Percentiles rank a stretch among this genome's conserved stretches.
Conservation (phyloP, 768 basidiomycete species). For the Hygrocybe coccinea region DNA sequence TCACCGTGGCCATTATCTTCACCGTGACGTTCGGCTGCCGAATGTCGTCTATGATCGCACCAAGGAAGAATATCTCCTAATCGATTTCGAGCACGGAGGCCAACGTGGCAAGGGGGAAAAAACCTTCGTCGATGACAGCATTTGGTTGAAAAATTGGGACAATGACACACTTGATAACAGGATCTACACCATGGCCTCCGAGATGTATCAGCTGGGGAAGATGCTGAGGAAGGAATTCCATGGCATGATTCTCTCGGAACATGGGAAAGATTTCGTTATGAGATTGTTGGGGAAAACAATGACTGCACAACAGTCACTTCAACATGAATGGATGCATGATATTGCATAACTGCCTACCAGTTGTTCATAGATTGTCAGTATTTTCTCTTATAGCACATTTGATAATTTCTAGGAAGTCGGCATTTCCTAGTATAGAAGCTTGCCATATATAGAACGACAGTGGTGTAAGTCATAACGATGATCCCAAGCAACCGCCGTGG, state of each 20-base stretch:
- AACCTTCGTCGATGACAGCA: too few species aligned
- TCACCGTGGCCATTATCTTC: not conserved
- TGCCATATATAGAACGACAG: too few species aligned
- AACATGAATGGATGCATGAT: slow-evolving; percentile 2
- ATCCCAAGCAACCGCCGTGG: too few species aligned
- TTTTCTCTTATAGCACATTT: not conserved
- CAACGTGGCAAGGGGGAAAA: too few species aligned
- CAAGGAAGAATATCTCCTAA: not conserved
- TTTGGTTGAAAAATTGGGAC: slow-evolving; percentile 4
- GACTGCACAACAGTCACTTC: not conserved
- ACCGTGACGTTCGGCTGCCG: slow-evolving; percentile 3
- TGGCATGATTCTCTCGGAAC: not conserved
- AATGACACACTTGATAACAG: not conserved
- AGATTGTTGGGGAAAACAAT: slow-evolving; percentile 1
- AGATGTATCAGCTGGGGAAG: slow-evolving; percentile 9
- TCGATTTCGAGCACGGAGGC: slow-evolving; percentile 7
- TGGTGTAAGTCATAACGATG: too few species aligned
- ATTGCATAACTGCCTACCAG: not conserved
- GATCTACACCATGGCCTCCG: slow-evolving; percentile 1
- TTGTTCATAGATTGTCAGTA: not conserved
- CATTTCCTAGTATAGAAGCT: too few species aligned
- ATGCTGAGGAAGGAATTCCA: not conserved
- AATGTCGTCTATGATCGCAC: slow-evolving; percentile 7
- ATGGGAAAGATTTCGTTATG: slow-evolving; percentile 1
- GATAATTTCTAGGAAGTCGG: too few species aligned